Evolutionary conservation across 1,284 basidiomycete genomes (phyloP).

Genomic region (Wallemia mellicola): DNA sequence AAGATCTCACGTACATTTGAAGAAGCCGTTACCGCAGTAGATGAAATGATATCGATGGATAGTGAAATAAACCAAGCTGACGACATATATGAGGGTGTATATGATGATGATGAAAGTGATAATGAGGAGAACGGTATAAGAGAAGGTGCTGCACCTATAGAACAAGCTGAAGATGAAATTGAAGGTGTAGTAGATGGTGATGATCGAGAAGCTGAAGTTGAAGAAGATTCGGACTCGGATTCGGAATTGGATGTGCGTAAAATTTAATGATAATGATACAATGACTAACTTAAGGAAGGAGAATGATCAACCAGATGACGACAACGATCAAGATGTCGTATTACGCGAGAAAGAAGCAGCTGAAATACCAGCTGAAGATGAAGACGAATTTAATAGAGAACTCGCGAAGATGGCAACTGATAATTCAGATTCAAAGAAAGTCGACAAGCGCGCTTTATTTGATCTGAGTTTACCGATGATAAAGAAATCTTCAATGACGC

Average conservation of each 20-base stretch:
- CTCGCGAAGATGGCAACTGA: conserved; percentile 82
- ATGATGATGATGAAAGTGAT: conserved; percentile 13
- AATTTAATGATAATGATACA: not conserved
- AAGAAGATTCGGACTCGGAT: conserved; percentile 14
- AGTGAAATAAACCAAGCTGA: not conserved
- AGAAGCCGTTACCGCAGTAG: conserved; percentile 58
- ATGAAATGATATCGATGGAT: conserved; percentile 42
- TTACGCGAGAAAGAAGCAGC: conserved; percentile 20
- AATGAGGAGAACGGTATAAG: not conserved
- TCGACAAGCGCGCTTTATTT: conserved; percentile 61
- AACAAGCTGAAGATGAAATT: conserved; percentile 31
- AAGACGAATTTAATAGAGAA: conserved; percentile 79
- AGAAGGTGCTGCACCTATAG: conserved; percentile 31
- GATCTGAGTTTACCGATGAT: conserved; percentile 40
- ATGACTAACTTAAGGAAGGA: conserved; percentile 3
- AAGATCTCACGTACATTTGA: conserved; percentile 42
- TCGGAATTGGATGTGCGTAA: not conserved
- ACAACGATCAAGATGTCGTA: no score
- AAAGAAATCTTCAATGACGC: conserved; percentile 29
- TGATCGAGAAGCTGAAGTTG: conserved; percentile 26
- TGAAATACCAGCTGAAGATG: conserved; percentile 35
- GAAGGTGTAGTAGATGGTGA: conserved; percentile 22
- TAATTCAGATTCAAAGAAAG: conserved; percentile 43
- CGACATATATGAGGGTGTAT: conserved; percentile 8
- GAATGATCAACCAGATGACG: conserved; percentile 19